Base-by-base conservation (phyloP, 768 basidiomycete genomes). In the Albatrellus ellisii region DNA sequence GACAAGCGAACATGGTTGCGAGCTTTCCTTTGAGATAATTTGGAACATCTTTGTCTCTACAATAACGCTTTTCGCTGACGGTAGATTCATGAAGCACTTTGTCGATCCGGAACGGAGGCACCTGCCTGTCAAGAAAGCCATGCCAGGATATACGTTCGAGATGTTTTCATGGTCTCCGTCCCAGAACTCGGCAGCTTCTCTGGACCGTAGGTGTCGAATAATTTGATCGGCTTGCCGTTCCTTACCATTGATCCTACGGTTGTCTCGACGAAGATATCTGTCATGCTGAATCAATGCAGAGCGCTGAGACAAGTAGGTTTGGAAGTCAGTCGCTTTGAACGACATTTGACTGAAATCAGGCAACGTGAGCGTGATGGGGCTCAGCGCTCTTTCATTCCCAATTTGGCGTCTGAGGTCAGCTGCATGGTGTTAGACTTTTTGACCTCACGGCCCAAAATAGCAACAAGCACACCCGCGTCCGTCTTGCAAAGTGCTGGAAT, bases 61-160 rank as follows among this genome's bases (percentile, higher is more conserved):
- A 28, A 85, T 80, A 33, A 77, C 66, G 33, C 53, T 56, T 51
- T 67, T 70, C 32, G 75, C 75, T 77, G 49, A 22, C 15, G 29
- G 53, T 51, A 8, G 48, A 47, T 8, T 54, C 42, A 22, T 51
- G 49, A 49, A 31, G 2, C 24, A 5, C 25, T 36, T 17, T 31
- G 14, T 2, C 39, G 41, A 40, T 6, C 24, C 26, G 31, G 18
- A 11, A 34, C 10, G 26, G 1, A 25, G 29, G 2, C 17, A 46
- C 57, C 29, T 45, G 77, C 79, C 79, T 31, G 77, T 84, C 48
- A 84, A 59, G 51, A 84, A 86, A 49, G 75, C 79, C 79, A 84
- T 83, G 32, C 83, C 83, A 17, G 80, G 80, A 48, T 81, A 85
- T 1, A 76, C 65, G 50, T 83, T 73, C 4, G 68, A 71, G 35